Evolutionary conservation across 2,329 filamentous ascomycete species (phyloP).

Genomic region (Epichloe brachyelytri): DNA sequence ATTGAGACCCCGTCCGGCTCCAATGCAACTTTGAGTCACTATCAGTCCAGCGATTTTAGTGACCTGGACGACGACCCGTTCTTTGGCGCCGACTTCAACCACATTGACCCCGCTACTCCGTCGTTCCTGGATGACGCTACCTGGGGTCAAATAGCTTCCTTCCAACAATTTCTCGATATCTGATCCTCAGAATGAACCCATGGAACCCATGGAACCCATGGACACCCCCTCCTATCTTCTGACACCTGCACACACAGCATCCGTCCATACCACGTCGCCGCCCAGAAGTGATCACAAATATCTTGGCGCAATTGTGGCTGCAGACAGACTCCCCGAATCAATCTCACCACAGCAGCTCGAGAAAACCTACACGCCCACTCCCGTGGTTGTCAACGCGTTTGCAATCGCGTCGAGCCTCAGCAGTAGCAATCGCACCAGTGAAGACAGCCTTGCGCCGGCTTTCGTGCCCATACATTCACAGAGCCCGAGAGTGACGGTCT

Average conservation of each 20-base stretch:
- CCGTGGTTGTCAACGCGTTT: slow-evolving; percentile 16
- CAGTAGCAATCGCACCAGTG: slow-evolving; percentile 36
- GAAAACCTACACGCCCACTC: slow-evolving; percentile 23
- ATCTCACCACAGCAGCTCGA: slow-evolving; percentile 30
- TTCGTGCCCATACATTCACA: slow-evolving; percentile 29
- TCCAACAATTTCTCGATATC: slow-evolving; percentile 1
- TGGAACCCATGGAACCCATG: neutral
- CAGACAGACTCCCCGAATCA: slow-evolving; percentile 19
- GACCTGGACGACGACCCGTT: slow-evolving; percentile 37
- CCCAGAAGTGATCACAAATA: slow-evolving; percentile 23
- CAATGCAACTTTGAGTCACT: slow-evolving; percentile 32
- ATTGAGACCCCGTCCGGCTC: slow-evolving; percentile 38
- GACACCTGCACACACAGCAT: slow-evolving; percentile 39
- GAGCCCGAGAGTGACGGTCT: slow-evolving; percentile 44
- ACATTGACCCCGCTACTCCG: slow-evolving; percentile 27
- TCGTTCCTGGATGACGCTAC: slow-evolving; percentile 29
- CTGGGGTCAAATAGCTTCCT: slow-evolving; percentile 10
- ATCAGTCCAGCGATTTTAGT: slow-evolving; percentile 36
- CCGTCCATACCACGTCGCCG: slow-evolving; percentile 32
- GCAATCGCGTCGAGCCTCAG: slow-evolving; percentile 38
- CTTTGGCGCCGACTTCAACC: slow-evolving; percentile 35
- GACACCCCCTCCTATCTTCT: slow-evolving; percentile 27
- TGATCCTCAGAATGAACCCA: slow-evolving; percentile 4
- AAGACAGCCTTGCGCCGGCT: slow-evolving; percentile 30
- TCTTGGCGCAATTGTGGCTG: slow-evolving; percentile 11